Evolutionary conservation across 1,284 basidiomycete species (phyloP).

Genomic region (Cryptococcus hybrid): DNA sequence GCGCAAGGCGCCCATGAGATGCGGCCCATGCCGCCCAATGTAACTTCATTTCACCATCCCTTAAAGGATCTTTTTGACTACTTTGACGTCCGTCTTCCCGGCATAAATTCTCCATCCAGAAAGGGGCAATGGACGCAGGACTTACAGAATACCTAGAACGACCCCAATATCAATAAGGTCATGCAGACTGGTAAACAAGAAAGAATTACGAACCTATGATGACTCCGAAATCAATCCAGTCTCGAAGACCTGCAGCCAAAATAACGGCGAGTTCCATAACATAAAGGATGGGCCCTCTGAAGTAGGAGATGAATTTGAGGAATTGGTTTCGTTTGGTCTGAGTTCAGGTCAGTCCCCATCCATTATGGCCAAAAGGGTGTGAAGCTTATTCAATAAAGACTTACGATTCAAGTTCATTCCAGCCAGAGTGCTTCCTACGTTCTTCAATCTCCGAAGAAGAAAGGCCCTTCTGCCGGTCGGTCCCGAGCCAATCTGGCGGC

Average conservation of each 20-base stretch:
- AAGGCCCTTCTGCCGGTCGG: slow-evolving; percentile 54
- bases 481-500: slow-evolving; percentile 54
- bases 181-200: neutral
- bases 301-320: slow-evolving; percentile 55
- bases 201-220: slow-evolving; percentile 46
- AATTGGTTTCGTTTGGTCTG: slow-evolving; percentile 54
- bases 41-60: too few relatives aligned
- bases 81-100: too few relatives aligned
- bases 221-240: slow-evolving; percentile 61
- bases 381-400: slow-evolving; percentile 21
- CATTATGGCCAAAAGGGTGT: slow-evolving; percentile 7
- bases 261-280: slow-evolving; percentile 60
- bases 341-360: slow-evolving; percentile 3
- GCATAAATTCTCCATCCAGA: too few relatives aligned
- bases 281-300: slow-evolving; percentile 57
- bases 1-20: neutral
- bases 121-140: too few relatives aligned
- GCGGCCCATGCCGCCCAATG: too few relatives aligned
- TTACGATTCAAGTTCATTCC: slow-evolving; percentile 55
- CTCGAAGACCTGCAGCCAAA: slow-evolving; percentile 57
- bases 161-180: too few relatives aligned
- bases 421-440: slow-evolving; percentile 48
- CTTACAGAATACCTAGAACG: too few relatives aligned
- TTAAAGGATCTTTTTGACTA: too few relatives aligned
- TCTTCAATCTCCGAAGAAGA: slow-evolving; percentile 49